These are phyloP conservation scores for Hydrangea macrophylla DNA, from an alignment of 148 eudicot species.

Conservation along the genomic window DNA sequence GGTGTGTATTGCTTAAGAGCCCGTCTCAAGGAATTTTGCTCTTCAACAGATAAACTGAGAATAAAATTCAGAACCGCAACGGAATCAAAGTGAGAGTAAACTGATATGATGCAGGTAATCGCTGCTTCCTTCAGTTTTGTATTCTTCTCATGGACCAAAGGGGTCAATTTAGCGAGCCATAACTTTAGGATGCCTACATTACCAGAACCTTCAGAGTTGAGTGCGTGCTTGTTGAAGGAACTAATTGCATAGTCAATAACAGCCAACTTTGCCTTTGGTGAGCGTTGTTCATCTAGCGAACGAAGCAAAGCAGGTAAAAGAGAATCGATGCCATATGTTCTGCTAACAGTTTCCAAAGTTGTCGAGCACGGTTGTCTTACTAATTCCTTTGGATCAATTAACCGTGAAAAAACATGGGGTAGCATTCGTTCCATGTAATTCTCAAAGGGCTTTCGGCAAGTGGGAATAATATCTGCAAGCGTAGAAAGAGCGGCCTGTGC, in stretches of 20 bases:
- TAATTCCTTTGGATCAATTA: constrained; percentile 91
- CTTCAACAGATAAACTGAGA: constrained; percentile 89
- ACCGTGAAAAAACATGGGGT: constrained; percentile 91
- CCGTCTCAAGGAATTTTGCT: constrained; percentile 89
- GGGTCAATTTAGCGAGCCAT: constrained; percentile 93
- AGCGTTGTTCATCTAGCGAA: constrained; percentile 93
- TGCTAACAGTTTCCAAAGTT: constrained; percentile 78
- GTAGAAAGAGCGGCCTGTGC: constrained; percentile 99
- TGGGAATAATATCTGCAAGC: constrained; percentile 91
- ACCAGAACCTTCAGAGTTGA: constrained; percentile 71
- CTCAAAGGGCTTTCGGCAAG: constrained; percentile 92
- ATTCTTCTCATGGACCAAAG: constrained; percentile 87
- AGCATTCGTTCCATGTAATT: constrained; percentile 94
- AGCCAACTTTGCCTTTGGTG: constrained; percentile 96
- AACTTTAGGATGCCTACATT: constrained; percentile 80
- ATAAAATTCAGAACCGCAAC: constrained; percentile 79
- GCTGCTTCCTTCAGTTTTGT: constrained; percentile 93
- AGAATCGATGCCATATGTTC: constrained; percentile 89
- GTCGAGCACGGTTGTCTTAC: constrained; percentile 93
- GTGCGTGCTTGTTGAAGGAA: constrained; percentile 82
- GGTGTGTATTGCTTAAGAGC: constrained; percentile 95
- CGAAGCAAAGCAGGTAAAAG: constrained; percentile 95
- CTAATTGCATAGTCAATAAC: constrained; percentile 90
- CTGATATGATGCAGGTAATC: constrained; percentile 84
- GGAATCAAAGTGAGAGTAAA: constrained; percentile 84